Evolutionary conservation across 352 stramenopile genomes (phyloP), one percentile per base, ranked within the genome.

Genomic region (Elongisporangium anandrum): DNA sequence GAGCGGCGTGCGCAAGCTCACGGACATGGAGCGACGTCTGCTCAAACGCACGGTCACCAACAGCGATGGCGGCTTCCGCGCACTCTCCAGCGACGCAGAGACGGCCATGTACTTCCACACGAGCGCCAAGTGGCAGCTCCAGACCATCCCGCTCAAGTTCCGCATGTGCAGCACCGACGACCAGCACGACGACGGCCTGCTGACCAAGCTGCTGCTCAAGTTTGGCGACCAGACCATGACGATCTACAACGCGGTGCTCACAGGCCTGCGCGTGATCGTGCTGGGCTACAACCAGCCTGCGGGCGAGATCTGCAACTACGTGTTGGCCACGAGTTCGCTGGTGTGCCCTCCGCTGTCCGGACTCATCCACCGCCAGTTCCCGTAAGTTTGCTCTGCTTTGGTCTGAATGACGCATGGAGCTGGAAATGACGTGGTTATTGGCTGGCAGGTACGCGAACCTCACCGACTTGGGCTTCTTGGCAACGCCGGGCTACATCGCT

Each of bases 241-340:
- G n/a, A 55, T 96, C 50, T 96, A 90, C 60, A 96, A 96, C 54
- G 85, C 87, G 0, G 77, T 96, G n/a, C 68, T 96, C 49, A 92
- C 82, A 0, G 87, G 87, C 7, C 73, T 81, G 48, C 70, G 87
- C 0, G 81, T 96, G 52, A 65, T 96, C 23, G 81, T 96, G 39
- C 64, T 96, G 1, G 87, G 87, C 15, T 94, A 96, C 59, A 93
- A 92, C 56, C 82, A 86, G 24, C 77, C 87, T 17, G 87, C 87
- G 3, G 83, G 87, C 1, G 81, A 93, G 50, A 77, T 96, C 4
- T 96, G 85, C 68, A 93, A 90, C 68, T 94, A 90, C 53, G 87
- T 94, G 49, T 69, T 96, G n/a, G 75, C 85, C 2, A 91, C 80
- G 52, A 95, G 84, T 52, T 80, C 82, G 20, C 81, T 96, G 6